phyloP scores from a whole-genome alignment of 768 basidiomycete genomes.

The Suillus subaureus region DNA sequence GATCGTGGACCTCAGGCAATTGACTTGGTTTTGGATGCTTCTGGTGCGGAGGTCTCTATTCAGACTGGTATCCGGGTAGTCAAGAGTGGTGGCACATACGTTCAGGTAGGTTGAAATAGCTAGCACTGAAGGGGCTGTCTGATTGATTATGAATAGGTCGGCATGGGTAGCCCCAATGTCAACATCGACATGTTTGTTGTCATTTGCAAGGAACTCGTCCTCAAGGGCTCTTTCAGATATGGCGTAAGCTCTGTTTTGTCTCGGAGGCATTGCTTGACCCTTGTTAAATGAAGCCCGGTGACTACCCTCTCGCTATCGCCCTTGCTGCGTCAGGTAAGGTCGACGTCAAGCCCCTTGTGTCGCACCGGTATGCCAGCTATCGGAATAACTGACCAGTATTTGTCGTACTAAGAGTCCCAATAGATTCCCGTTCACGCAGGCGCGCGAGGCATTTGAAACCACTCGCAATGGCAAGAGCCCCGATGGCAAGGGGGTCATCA shows the following conservation, averaged over 20 bases:
- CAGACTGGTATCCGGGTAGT: slow-evolving; percentile 81
- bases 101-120: slow-evolving; percentile 50
- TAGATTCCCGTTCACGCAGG: slow-evolving; percentile 78
- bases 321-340: slow-evolving; percentile 82
- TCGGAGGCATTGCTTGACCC: background rate
- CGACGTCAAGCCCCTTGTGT: slow-evolving; percentile 85
- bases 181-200: slow-evolving; percentile 71
- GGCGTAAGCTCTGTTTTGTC: slow-evolving; percentile 46
- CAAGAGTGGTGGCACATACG: slow-evolving; percentile 73
- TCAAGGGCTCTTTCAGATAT: slow-evolving; percentile 94
- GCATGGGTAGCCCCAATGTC: slow-evolving; percentile 82
- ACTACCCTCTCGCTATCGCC: slow-evolving; percentile 83
- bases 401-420: slow-evolving; percentile 3
- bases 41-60: slow-evolving; percentile 90
- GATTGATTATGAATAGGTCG: slow-evolving; percentile 53
- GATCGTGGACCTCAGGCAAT: slow-evolving; percentile 72
- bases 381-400: slow-evolving; percentile 17
- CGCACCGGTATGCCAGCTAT: slow-evolving; percentile 63
- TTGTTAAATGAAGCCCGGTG: slow-evolving; percentile 59
- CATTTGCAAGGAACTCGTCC: slow-evolving; percentile 74
- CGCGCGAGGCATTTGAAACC: slow-evolving; percentile 78
- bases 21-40: slow-evolving; percentile 90
- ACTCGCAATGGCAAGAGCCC: slow-evolving; percentile 79
- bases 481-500: slow-evolving; percentile 88
- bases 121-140: slow-evolving; percentile 3